phyloP scores from a whole-genome alignment of 2,329 filamentous ascomycete species.

The Amphichorda felina region DNA sequence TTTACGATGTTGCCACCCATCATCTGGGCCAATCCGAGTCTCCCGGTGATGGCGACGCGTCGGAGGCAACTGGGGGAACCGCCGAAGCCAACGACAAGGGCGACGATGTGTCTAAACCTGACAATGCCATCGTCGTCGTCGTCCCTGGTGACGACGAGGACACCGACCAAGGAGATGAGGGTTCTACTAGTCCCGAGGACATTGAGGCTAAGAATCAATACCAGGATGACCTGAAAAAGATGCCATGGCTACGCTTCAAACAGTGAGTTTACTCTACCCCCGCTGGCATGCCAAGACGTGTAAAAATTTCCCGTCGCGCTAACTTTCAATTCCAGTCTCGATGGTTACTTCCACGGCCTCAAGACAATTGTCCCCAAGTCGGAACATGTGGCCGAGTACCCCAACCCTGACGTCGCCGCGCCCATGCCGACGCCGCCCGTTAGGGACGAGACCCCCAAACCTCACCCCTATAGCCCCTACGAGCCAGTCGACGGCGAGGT shows the following conservation, averaged over 20 bases:
- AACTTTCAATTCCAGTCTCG: conserved; percentile 45
- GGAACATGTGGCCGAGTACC: conserved; percentile 65
- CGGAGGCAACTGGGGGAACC: conserved; percentile 5
- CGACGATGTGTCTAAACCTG: conserved; percentile 1
- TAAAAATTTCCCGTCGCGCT: not conserved
- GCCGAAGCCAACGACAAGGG: conserved; percentile 7
- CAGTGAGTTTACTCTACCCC: conserved; percentile 15
- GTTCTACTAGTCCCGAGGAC: conserved; percentile 5
- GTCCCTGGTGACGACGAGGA: conserved; percentile 4
- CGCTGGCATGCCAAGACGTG: not conserved
- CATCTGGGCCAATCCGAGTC: conserved; percentile 3
- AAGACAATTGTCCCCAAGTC: conserved; percentile 52
- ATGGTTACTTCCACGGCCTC: conserved; percentile 70
- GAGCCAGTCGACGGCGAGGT: conserved; percentile 31
- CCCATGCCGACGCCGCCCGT: conserved; percentile 21
- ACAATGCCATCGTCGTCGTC: conserved; percentile 2
- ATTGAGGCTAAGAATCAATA: conserved; percentile 14
- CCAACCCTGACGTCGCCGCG: conserved; percentile 26
- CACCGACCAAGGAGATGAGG: conserved; percentile 2
- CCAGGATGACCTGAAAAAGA: conserved; percentile 16
- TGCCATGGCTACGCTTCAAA: conserved; percentile 27
- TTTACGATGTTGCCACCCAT: conserved; percentile 5
- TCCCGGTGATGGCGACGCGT: conserved; percentile 1
- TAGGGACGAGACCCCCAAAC: conserved; percentile 26
- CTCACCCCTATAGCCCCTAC: conserved; percentile 54